Base-by-base conservation (phyloP, 108 stramenopile species). In the Cylindrotheca closterium region DNA sequence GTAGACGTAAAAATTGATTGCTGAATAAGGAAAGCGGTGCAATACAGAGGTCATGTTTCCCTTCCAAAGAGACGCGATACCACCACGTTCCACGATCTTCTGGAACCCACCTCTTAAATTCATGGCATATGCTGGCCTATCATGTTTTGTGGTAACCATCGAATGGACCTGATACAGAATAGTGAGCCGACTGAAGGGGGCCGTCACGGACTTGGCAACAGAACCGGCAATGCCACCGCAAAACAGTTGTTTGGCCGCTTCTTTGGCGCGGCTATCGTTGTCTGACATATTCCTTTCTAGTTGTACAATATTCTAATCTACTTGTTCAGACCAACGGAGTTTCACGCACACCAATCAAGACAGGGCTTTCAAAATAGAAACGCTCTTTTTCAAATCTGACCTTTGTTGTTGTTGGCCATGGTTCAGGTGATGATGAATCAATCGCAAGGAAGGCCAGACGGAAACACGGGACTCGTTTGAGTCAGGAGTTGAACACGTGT, bases 161-260 rank as follows among this genome's bases (percentile, higher is more conserved):
- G 93, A 87, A 70, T 94, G 90, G 0, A 97, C 96, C 71, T 96
- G 94, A 72, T 86, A 96, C 4, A 96, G 68, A 62, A 97, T 94
- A 22, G 96, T 95, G 17, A 96, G 64, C 1, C 94, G 85, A 66
- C 79, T 80, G 28, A 97, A 75, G 15, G 96, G 96, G 30, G 96
- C 96, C 0, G 96, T 97, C 32, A 93, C 65, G 1, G 93, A 93
- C 74, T 97, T 97, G 42, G 93, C 96, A n/a, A 91, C 80, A 19
- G 86, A 85, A 25, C 96, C 96, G 25, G 96, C 94, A 58, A 94
- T 73, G 15, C 96, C 96, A n/a, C 96, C 96, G 59, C 90, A 90
- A 48, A 97, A 80, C 47, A 97, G 75, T 63, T 95, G 94, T 55
- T 92, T 92, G 25, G 83, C 74, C 1, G 91, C 91, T 68, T 82